These are phyloP conservation scores for Aegle marmelos DNA, from an alignment of 345 rosid genomes.

Conservation along the genomic window DNA sequence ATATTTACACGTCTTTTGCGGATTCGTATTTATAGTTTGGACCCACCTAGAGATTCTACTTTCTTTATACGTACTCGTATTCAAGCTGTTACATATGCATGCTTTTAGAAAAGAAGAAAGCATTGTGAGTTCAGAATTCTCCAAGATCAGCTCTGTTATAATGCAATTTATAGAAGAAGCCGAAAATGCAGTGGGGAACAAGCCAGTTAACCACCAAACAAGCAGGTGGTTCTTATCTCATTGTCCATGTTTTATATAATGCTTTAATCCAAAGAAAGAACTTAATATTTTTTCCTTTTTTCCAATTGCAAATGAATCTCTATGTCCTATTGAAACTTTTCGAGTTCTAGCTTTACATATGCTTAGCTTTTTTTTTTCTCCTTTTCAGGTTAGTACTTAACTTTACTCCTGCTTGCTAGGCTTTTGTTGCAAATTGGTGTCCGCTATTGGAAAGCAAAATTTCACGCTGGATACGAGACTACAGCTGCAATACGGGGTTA, in stretches of 20 bases:
- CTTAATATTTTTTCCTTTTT: neutral
- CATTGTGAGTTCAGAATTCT: no score
- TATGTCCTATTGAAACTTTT: neutral
- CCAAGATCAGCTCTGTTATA: no score
- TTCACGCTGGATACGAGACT: neutral
- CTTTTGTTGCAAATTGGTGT: neutral
- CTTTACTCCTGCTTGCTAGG: neutral
- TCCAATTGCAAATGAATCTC: neutral
- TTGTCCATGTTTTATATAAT: no score
- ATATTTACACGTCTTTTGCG: neutral
- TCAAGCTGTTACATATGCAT: neutral
- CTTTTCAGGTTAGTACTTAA: neutral
- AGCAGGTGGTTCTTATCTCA: no score
- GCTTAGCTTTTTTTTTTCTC: neutral
- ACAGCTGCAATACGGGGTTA: no score
- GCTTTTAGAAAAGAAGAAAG: neutral
- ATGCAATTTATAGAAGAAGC: no score
- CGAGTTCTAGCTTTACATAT: neutral
- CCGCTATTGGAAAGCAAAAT: slow-evolving; percentile 8
- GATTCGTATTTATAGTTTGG: neutral
- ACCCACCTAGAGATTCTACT: neutral
- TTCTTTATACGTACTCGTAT: neutral
- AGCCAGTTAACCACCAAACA: no score
- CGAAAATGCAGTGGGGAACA: no score
- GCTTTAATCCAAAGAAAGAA: neutral